Percentiles rank a stretch among this genome's conserved stretches.
Conservation (phyloP, 129 eudicot genomes). For the Chrysanthemum seticuspe region DNA sequence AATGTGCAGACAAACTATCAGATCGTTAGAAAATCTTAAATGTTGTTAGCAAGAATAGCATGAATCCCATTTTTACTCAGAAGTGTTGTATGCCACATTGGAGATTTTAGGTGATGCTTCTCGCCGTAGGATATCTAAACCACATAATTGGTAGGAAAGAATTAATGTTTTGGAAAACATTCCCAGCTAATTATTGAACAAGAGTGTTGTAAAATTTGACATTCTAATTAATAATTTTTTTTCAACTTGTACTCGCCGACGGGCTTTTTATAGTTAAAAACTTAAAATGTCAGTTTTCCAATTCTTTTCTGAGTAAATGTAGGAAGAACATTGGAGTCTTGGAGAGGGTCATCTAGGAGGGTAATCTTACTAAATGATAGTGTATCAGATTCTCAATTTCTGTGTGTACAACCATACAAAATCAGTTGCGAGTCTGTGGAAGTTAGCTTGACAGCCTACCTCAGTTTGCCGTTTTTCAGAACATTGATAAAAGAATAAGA, state of each 20-base stretch:
- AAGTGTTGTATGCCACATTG: not conserved
- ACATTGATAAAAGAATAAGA: too few species aligned
- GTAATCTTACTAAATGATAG: not conserved
- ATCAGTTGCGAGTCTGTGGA: not conserved
- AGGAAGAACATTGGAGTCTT: not conserved
- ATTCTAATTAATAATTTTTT: not conserved
- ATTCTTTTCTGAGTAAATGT: not conserved
- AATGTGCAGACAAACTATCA: not conserved
- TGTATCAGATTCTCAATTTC: not conserved
- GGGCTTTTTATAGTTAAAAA: not conserved
- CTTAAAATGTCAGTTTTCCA: not conserved
- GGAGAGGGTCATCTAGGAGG: not conserved
- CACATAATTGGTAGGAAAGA: not conserved
- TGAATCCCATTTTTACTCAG: not conserved
- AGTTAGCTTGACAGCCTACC: not conserved
- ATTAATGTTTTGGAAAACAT: constrained; percentile 10
- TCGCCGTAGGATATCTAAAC: not conserved
- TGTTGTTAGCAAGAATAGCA: constrained; percentile 1
- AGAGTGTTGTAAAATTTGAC: not conserved
- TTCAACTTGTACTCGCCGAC: not conserved
- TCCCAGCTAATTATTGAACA: not conserved
- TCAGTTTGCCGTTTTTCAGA: too few species aligned
- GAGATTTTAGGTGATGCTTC: constrained; percentile 2
- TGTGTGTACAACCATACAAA: too few species aligned
- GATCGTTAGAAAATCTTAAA: not conserved